phyloP scores from a whole-genome alignment of 306 rosid genomes.

The Pterocarpus macrocarpus region DNA sequence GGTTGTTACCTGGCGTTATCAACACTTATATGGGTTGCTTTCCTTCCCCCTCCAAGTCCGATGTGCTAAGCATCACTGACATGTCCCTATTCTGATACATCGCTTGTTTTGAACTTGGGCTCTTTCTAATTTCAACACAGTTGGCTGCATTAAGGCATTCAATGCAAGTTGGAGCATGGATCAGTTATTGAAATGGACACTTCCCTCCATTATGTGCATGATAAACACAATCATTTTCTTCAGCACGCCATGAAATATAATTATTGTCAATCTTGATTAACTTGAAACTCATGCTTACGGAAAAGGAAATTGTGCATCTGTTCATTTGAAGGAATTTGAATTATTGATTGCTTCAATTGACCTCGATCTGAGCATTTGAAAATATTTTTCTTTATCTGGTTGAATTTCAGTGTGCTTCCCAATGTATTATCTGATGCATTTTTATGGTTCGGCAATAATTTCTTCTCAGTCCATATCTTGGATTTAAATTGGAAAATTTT shows the following conservation, averaged over 20 bases:
- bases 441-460: background rate
- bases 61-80: conserved; percentile 20
- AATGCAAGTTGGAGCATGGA: conserved; percentile 9
- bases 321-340: background rate
- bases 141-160: conserved; percentile 1
- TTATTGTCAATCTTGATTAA: background rate
- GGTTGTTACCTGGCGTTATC: background rate
- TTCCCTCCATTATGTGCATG: background rate
- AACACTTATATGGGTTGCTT: background rate
- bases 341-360: background rate
- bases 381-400: background rate
- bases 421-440: background rate
- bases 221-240: background rate
- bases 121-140: background rate
- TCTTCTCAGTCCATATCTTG: background rate
- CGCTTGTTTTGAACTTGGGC: background rate
- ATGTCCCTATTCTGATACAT: background rate
- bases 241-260: background rate
- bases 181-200: background rate
- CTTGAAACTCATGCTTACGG: background rate
- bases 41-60: background rate
- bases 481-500: conserved; percentile 1
- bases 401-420: background rate
- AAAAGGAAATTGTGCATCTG: conserved; percentile 2
- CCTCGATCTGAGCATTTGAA: background rate